phyloP scores from a whole-genome alignment of 345 rosid genomes.

The Pistacia atlantica region DNA sequence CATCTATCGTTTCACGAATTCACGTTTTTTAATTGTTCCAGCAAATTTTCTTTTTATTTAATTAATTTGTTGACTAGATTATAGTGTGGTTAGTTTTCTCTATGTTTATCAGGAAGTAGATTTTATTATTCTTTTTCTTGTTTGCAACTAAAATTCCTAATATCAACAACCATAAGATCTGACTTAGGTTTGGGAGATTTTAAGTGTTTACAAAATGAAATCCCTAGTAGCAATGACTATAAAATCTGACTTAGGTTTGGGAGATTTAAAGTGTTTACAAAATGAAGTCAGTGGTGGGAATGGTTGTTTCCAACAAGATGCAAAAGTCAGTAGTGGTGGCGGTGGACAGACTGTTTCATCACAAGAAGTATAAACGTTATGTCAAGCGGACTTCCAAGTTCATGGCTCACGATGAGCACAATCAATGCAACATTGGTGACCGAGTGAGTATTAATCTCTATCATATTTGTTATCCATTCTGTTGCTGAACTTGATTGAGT shows the following conservation, averaged over 20 bases:
- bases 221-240: background rate
- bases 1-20: no score
- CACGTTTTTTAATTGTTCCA: no score
- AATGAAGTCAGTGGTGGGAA: conserved; percentile 56
- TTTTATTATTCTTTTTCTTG: no score
- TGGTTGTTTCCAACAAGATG: conserved; percentile 77
- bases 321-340: conserved; percentile 86
- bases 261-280: background rate
- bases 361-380: conserved; percentile 76
- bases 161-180: no score
- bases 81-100: no score
- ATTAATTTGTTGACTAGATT: no score
- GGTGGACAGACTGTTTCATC: conserved; percentile 81
- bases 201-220: conserved; percentile 27
- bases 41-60: no score
- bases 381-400: conserved; percentile 93
- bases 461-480: background rate
- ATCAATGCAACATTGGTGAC: conserved; percentile 85
- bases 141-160: conserved; percentile 18
- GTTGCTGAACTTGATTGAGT: background rate
- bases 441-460: conserved; percentile 37
- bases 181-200: no score
- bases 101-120: no score
- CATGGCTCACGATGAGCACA: conserved; percentile 90
- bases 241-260: no score